Evolutionary conservation across 805 yeast species (phyloP).

Genomic region (Nakazawaea siamensis): DNA sequence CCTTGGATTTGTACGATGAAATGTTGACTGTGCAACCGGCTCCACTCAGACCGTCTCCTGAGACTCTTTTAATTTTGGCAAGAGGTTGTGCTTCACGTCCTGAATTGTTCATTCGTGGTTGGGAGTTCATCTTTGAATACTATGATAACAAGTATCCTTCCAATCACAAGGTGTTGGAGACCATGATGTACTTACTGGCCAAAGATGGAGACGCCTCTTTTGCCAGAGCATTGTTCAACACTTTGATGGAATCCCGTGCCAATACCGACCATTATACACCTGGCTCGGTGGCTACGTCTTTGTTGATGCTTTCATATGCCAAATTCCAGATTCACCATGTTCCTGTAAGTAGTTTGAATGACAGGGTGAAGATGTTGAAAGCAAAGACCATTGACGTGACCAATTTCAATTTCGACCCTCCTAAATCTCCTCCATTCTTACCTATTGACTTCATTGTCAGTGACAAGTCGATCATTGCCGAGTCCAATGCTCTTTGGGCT

Average conservation of each 20-base stretch:
- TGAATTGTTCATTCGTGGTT: constrained; percentile 47
- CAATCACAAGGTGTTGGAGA: constrained; percentile 42
- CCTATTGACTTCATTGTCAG: constrained; percentile 40
- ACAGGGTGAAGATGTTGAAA: constrained; percentile 33
- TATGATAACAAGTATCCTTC: constrained; percentile 29
- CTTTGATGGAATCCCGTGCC: constrained; percentile 28
- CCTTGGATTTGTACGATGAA: constrained; percentile 69
- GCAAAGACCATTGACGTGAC: constrained; percentile 23
- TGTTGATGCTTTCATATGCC: constrained; percentile 36
- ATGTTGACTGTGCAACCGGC: constrained; percentile 31
- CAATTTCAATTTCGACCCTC: constrained; percentile 20
- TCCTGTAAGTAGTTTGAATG: constrained; percentile 27
- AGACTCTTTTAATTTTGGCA: constrained; percentile 49
- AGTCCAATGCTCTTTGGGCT: constrained; percentile 71
- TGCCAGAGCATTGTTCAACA: constrained; percentile 57
- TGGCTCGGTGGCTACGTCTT: constrained; percentile 18
- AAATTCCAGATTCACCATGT: constrained; percentile 17
- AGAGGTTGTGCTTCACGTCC: constrained; percentile 55
- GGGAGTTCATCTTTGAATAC: constrained; percentile 70
- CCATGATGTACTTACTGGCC: constrained; percentile 71
- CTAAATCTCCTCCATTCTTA: constrained; percentile 57
- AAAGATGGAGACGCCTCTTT: constrained; percentile 70
- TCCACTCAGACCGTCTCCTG: constrained; percentile 31
- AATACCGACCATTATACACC: background rate
- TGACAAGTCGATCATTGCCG: constrained; percentile 46